Conservation (phyloP, 2,329 filamentous ascomycete species). For the Fusarium xylarioides region DNA sequence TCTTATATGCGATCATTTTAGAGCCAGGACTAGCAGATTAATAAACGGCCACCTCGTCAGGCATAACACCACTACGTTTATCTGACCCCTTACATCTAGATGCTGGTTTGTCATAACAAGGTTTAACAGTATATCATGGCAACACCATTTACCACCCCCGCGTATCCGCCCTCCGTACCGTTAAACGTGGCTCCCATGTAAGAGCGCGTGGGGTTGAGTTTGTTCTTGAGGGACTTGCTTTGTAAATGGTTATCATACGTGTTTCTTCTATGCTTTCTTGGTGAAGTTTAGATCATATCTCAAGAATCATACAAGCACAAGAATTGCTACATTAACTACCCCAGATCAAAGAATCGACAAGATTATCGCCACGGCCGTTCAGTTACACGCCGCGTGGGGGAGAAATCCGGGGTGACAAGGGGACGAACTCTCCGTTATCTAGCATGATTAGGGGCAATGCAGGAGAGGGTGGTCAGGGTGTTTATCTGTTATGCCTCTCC, state of each 20-base stretch:
- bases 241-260: background rate
- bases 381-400: slow-evolving; percentile 28
- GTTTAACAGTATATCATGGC: slow-evolving; percentile 13
- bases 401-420: slow-evolving; percentile 25
- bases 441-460: slow-evolving; percentile 1
- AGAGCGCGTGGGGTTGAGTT: slow-evolving; percentile 12
- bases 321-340: background rate
- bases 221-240: background rate
- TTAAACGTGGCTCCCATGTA: slow-evolving; percentile 16
- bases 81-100: slow-evolving; percentile 1
- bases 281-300: background rate
- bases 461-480: slow-evolving; percentile 10
- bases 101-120: slow-evolving; percentile 15
- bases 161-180: slow-evolving; percentile 4
- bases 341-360: background rate
- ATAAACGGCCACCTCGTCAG: background rate
- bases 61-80: slow-evolving; percentile 8
- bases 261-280: background rate
- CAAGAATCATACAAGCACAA: background rate
- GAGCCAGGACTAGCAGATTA: background rate
- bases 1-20: background rate
- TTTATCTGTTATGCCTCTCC: slow-evolving; percentile 29
- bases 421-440: slow-evolving; percentile 23
- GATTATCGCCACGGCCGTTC: background rate
- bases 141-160: slow-evolving; percentile 13